phyloP scores from a whole-genome alignment of 1,284 basidiomycete species.

The Cryptococcus hybrid region DNA sequence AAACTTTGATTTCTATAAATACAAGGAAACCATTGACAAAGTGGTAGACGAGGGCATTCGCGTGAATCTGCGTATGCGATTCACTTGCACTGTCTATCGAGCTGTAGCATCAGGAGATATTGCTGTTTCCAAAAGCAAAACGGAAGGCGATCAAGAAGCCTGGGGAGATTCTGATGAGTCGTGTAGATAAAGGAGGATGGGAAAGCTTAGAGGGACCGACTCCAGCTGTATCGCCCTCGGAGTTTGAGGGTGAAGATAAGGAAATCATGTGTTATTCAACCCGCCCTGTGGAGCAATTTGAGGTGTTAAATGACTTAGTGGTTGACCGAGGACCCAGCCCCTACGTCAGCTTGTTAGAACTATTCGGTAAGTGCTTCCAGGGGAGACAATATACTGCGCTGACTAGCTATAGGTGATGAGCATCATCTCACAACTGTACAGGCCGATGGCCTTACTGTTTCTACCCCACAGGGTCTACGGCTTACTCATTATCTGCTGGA shows the following conservation, averaged over 20 bases:
- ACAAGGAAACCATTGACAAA: constrained; percentile 82
- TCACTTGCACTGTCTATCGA: constrained; percentile 97
- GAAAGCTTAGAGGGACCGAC: constrained; percentile 78
- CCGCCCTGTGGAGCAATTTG: constrained; percentile 91
- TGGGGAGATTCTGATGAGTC: constrained; percentile 91
- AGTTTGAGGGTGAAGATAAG: constrained; percentile 66
- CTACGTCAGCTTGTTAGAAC: constrained; percentile 91
- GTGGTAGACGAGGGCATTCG: constrained; percentile 92
- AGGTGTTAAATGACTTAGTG: constrained; percentile 96
- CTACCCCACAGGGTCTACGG: constrained; percentile 98
- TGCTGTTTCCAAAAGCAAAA: constrained; percentile 52
- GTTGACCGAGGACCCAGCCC: constrained; percentile 98
- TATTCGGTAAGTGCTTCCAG: constrained; percentile 72
- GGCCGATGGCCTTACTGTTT: constrained; percentile 93
- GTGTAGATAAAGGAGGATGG: constrained; percentile 85
- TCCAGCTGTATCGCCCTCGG: constrained; percentile 2
- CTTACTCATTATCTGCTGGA: constrained; percentile 97
- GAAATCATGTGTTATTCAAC: constrained; percentile 99
- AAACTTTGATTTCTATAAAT: constrained; percentile 92
- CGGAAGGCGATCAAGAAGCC: constrained; percentile 85
- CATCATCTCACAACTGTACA: constrained; percentile 99
- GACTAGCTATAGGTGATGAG: constrained; percentile 71
- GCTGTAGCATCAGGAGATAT: constrained; percentile 68
- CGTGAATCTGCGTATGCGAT: constrained; percentile 97
- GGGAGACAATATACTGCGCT: background rate